Conservation (phyloP, 2,329 filamentous ascomycete species). For the Stemphylium beticola region DNA sequence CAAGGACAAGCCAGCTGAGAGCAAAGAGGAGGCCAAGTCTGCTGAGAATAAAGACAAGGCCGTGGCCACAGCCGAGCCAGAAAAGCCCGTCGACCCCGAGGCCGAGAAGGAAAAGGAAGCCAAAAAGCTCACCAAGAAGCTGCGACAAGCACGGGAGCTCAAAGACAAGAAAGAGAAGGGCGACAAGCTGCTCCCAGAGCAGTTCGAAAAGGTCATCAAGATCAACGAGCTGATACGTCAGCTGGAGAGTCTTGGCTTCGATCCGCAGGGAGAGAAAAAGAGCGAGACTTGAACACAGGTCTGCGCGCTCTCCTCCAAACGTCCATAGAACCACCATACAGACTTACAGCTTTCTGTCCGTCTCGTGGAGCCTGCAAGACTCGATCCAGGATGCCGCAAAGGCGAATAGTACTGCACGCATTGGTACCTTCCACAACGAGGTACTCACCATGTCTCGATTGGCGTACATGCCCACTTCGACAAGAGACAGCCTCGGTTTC, state of each 20-base stretch:
- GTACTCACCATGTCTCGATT: background rate
- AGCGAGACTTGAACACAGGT: slow-evolving; percentile 35
- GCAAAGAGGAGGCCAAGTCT: slow-evolving; percentile 27
- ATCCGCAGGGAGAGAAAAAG: slow-evolving; percentile 74
- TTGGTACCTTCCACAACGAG: background rate
- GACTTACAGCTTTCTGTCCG: background rate
- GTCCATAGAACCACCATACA: background rate
- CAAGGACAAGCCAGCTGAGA: slow-evolving; percentile 43
- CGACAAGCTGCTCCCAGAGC: slow-evolving; percentile 83
- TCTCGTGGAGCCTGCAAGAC: background rate
- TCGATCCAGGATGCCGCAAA: background rate
- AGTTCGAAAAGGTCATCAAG: slow-evolving; percentile 96
- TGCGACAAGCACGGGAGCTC: slow-evolving; percentile 90
- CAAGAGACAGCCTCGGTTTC: background rate
- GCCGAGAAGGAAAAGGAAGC: slow-evolving; percentile 91
- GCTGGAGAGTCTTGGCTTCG: slow-evolving; percentile 82
- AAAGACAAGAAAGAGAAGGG: slow-evolving; percentile 90
- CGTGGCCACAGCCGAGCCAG: slow-evolving; percentile 28
- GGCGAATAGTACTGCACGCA: background rate
- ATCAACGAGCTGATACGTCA: slow-evolving; percentile 93
- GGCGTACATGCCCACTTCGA: background rate
- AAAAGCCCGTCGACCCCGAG: slow-evolving; percentile 64
- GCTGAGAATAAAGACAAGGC: slow-evolving; percentile 28
- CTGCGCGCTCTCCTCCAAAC: background rate
- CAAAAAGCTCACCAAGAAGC: slow-evolving; percentile 88